Evolutionary conservation across 768 basidiomycete genomes (phyloP).

Genomic region (Tricholoma matsutake): DNA sequence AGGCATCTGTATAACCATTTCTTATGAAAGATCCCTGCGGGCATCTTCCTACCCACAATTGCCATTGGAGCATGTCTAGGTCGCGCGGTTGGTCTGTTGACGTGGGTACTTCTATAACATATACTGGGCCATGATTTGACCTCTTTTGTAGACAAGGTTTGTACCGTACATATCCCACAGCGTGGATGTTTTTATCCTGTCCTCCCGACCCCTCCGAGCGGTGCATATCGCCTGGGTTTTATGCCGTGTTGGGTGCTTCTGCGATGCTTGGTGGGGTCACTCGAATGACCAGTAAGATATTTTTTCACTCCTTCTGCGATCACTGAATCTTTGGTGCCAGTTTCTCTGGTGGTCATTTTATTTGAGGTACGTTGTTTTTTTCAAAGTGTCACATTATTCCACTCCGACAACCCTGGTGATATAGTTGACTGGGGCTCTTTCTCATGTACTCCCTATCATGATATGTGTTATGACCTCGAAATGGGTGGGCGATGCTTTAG

Average conservation of each 20-base stretch:
- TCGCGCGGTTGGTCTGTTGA: constrained; percentile 65
- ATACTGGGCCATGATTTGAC: background rate
- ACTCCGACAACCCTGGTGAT: background rate
- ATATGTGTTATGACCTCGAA: constrained; percentile 75
- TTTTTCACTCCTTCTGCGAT: background rate
- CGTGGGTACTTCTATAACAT: constrained; percentile 36
- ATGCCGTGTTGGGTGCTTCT: constrained; percentile 73
- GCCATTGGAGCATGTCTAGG: constrained; percentile 73
- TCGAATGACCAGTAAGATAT: constrained; percentile 63
- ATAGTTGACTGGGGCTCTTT: constrained; percentile 74
- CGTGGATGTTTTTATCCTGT: constrained; percentile 71
- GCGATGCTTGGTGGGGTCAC: constrained; percentile 77
- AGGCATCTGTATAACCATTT: background rate
- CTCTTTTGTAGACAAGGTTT: constrained; percentile 53
- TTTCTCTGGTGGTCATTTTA: constrained; percentile 73
- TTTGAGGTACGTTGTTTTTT: constrained; percentile 51
- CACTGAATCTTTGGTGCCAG: constrained; percentile 29
- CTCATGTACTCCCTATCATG: constrained; percentile 82
- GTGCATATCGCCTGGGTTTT: constrained; percentile 75
- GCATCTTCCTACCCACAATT: constrained; percentile 75
- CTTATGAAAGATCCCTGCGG: constrained; percentile 57
- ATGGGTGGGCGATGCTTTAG: constrained; percentile 73
- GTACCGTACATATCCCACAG: constrained; percentile 60
- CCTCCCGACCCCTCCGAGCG: constrained; percentile 66
- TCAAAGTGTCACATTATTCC: background rate